phyloP scores from a whole-genome alignment of 148 eudicot genomes.

The Mesembryanthemum crystallinum region DNA sequence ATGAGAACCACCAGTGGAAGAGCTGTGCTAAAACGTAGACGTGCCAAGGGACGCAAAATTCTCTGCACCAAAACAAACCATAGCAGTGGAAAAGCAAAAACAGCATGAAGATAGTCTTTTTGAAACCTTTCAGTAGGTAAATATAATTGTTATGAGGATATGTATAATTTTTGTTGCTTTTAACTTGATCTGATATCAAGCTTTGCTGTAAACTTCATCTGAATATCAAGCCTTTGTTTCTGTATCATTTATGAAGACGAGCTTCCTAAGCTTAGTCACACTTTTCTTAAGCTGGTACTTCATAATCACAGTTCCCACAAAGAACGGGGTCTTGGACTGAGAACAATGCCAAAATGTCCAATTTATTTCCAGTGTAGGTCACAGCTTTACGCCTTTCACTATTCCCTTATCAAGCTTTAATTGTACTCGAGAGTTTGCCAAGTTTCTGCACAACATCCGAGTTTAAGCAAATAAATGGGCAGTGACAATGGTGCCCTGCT shows the following conservation, averaged over 20 bases:
- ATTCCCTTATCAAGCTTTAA: too few relatives aligned
- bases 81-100: slow-evolving; percentile 59
- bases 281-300: too few relatives aligned
- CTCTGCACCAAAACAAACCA: slow-evolving; percentile 82
- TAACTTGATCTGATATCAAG: neutral
- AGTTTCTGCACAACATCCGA: too few relatives aligned
- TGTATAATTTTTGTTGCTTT: slow-evolving; percentile 22
- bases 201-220: slow-evolving; percentile 7
- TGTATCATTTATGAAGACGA: neutral
- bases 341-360: too few relatives aligned
- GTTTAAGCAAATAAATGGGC: too few relatives aligned
- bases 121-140: slow-evolving; percentile 24
- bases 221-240: neutral
- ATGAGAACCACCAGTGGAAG: slow-evolving; percentile 92
- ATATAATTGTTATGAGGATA: slow-evolving; percentile 2
- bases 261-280: too few relatives aligned
- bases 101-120: slow-evolving; percentile 13
- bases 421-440: too few relatives aligned
- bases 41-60: slow-evolving; percentile 80
- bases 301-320: too few relatives aligned
- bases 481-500: too few relatives aligned
- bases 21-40: slow-evolving; percentile 71
- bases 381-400: too few relatives aligned
- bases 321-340: too few relatives aligned
- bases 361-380: too few relatives aligned